A percentile compares a stretch with the other conserved stretches of the same genome.
Evolutionary conservation across 305 asterid species (phyloP).

Genomic region (Plantago rigida): DNA sequence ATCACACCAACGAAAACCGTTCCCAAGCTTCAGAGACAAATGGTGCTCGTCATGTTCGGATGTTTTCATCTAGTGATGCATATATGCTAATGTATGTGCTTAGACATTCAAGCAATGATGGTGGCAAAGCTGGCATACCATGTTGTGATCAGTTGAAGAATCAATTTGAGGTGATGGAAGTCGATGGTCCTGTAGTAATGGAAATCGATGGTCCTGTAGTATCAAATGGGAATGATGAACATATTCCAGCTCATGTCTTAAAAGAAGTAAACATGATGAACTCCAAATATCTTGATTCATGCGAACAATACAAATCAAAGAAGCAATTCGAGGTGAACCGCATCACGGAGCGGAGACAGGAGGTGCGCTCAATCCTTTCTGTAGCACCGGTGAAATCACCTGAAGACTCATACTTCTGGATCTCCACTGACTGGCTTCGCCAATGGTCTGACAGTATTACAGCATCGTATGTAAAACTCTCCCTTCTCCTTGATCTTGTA

Average conservation of each 20-base stretch:
- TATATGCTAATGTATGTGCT: conserved; percentile 88
- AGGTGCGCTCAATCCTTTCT: conserved; percentile 76
- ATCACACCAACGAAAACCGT: conserved; percentile 32
- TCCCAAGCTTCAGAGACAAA: conserved; percentile 35
- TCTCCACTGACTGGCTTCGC: conserved; percentile 91
- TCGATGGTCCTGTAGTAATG: conserved; percentile 32
- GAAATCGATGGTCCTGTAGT: conserved; percentile 31
- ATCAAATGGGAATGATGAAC: conserved; percentile 32
- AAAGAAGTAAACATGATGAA: conserved; percentile 56
- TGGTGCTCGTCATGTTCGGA: conserved; percentile 38
- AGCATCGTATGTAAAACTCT: conserved; percentile 48
- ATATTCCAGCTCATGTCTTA: conserved; percentile 62
- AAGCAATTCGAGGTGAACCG: conserved; percentile 50
- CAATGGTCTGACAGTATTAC: conserved; percentile 82
- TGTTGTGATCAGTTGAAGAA: conserved; percentile 19
- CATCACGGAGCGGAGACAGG: conserved; percentile 63
- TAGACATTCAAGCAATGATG: conserved; percentile 38
- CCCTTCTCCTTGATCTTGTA: conserved; percentile 21
- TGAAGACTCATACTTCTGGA: conserved; percentile 66
- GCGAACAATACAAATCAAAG: conserved; percentile 61
- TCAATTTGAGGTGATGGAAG: conserved; percentile 27
- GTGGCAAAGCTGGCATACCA: conserved; percentile 25
- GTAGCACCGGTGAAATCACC: conserved; percentile 68
- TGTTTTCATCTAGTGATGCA: conserved; percentile 84
- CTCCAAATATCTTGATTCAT: conserved; percentile 44